Percentiles rank a stretch among this genome's conserved stretches.
Evolutionary conservation across 1,139 yeast genomes (phyloP).

Genomic region (Blastobotrys buckinghamii): DNA sequence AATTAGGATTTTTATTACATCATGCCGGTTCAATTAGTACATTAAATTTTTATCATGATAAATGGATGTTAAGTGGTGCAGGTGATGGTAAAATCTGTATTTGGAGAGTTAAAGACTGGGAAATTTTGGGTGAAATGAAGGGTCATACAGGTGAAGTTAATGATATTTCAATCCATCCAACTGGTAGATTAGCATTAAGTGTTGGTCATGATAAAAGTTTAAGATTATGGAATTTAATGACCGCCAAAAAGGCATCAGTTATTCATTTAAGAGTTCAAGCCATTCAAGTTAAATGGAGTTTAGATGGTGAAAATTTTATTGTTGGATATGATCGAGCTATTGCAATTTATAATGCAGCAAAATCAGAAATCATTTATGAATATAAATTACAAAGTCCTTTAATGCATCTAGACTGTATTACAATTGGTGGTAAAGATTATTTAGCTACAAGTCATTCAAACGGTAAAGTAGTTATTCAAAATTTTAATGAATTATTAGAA

Average conservation of each 20-base stretch:
- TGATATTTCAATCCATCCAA: constrained; percentile 84
- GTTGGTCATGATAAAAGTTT: constrained; percentile 82
- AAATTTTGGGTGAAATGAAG: constrained; percentile 76
- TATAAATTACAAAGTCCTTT: constrained; percentile 49
- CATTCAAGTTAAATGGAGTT: constrained; percentile 34
- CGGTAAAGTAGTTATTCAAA: constrained; percentile 61
- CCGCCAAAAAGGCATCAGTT: constrained; percentile 90
- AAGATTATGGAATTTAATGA: constrained; percentile 93
- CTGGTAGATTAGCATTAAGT: constrained; percentile 87
- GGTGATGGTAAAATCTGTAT: constrained; percentile 86
- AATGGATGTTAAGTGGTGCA: constrained; percentile 86
- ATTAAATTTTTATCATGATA: constrained; percentile 56
- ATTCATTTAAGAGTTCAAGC: constrained; percentile 69
- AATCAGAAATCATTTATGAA: constrained; percentile 50
- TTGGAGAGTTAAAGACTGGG: constrained; percentile 99
- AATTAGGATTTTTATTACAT: constrained; percentile 80
- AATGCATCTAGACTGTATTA: constrained; percentile 58
- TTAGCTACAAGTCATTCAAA: constrained; percentile 64
- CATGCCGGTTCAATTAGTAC: constrained; percentile 88
- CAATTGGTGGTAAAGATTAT: constrained; percentile 35
- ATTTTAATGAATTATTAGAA: constrained; percentile 29
- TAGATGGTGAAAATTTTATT: constrained; percentile 59
- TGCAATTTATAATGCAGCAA: constrained; percentile 57
- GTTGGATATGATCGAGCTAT: constrained; percentile 68
- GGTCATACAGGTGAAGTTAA: constrained; percentile 67